Evolutionary conservation across 148 eudicot species (phyloP), one percentile per base, ranked within the genome.

Genomic region (Talinum fruticosum): DNA sequence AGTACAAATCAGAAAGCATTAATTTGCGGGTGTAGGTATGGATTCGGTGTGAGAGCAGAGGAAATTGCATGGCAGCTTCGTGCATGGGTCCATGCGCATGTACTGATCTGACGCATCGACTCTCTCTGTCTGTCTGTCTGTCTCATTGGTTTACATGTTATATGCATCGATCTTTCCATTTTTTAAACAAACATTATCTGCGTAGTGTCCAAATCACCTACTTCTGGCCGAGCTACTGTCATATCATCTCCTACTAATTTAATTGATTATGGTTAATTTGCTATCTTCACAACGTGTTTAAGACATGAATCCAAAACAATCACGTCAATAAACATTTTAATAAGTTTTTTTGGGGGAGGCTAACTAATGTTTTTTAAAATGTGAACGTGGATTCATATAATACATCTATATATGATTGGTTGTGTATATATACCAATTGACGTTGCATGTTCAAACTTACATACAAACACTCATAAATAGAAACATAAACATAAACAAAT

Each of bases 21-120:
- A 7, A 41, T 41, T 41, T 51, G 57, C 23, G 57, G 72, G 82
- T 67, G 83, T 66, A 45, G 13, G 66, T n/a, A 53, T 8, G 30
- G 28, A 23, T 57, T 84, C 66, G 80, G 71, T 54, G 32, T 16
- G 28, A n/a, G n/a, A n/a, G n/a, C n/a, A n/a, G 30, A 77, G 88
- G 93, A 90, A 90, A 81, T 70, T 88, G 88, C 93, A 87, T 85
- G 89, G 93, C 75, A 90, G 71, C 74, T 90, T 90, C 90, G 73
- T 74, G 35, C n/a, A 65, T 45, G 76, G 79, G 66, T 36, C 76
- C 37, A 62, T 35, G 14, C 8, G 49, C 71, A 75, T 33, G 53
- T 49, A 41, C 15, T 23, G 14, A 45, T 44, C 61, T 73, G 77
- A 79, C 73, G 72, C 81, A 79, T 62, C 33, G 6, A 23, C n/a